Evolutionary conservation across 495 filamentous ascomycete species (phyloP).

Genomic region (Melanomma pulvis-pyrius): DNA sequence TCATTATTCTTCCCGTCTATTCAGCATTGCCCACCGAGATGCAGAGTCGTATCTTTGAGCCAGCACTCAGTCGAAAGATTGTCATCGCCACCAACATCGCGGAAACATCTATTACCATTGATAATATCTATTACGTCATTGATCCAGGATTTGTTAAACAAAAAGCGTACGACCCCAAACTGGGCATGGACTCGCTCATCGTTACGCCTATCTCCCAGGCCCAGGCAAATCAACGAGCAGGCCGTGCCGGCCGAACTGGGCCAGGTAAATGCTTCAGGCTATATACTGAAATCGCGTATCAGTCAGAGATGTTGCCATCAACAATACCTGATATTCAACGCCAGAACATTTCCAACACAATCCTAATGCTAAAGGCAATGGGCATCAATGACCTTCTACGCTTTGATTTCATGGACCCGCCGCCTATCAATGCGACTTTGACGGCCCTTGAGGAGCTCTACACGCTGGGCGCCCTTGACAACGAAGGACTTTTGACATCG

Average conservation of each 20-base stretch:
- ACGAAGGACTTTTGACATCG: not conserved
- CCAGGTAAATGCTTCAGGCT: not conserved
- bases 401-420: not conserved
- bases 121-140: not conserved
- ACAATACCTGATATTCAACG: not conserved
- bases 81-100: not conserved
- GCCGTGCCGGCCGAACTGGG: not conserved
- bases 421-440: not conserved
- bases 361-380: conserved; percentile 1
- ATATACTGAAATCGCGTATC: not conserved
- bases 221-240: not conserved
- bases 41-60: not conserved
- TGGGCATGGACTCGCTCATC: not conserved
- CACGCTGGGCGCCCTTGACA: not conserved
- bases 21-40: not conserved
- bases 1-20: not conserved
- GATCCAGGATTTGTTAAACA: not conserved
- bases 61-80: not conserved
- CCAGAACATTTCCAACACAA: not conserved
- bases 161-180: not conserved
- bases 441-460: not conserved
- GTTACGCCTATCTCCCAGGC: not conserved
- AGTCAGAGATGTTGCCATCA: not conserved
- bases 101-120: not conserved
- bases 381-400: not conserved